Percentiles rank a stretch among this genome's conserved stretches.
Evolutionary conservation across 495 filamentous ascomycete genomes (phyloP).

Genomic region (Xylaria grammica): DNA sequence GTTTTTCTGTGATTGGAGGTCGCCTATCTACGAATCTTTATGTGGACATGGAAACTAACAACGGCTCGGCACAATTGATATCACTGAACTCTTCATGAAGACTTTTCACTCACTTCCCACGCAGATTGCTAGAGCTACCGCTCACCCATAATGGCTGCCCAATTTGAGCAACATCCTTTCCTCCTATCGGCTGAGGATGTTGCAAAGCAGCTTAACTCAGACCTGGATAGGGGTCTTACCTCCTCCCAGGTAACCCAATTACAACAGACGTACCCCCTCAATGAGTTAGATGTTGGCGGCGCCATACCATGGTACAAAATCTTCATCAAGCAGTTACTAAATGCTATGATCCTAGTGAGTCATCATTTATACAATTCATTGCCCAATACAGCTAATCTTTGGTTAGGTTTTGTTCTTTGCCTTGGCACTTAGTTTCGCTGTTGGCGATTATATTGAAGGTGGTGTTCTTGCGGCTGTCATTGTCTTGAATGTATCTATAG

Average conservation of each 20-base stretch:
- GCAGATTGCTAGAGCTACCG: neutral
- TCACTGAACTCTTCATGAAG: slow-evolving; percentile 12
- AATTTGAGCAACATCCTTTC: slow-evolving; percentile 57
- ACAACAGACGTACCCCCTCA: slow-evolving; percentile 60
- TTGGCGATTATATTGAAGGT: slow-evolving; percentile 81
- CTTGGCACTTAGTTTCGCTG: slow-evolving; percentile 82
- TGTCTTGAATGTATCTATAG: slow-evolving; percentile 76
- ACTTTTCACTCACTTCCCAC: neutral
- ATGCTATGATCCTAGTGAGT: slow-evolving; percentile 71
- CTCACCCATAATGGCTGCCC: slow-evolving; percentile 43
- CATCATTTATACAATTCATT: neutral
- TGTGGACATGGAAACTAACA: neutral
- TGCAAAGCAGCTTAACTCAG: slow-evolving; percentile 54
- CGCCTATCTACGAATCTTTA: neutral
- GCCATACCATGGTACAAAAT: slow-evolving; percentile 68
- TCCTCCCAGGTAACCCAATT: slow-evolving; percentile 53
- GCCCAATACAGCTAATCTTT: slow-evolving; percentile 18
- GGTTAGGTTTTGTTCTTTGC: slow-evolving; percentile 77
- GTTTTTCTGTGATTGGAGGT: neutral
- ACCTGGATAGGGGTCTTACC: slow-evolving; percentile 64
- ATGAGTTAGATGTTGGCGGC: slow-evolving; percentile 67
- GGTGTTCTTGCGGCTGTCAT: slow-evolving; percentile 84
- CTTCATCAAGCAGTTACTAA: slow-evolving; percentile 66
- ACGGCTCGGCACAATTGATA: neutral
- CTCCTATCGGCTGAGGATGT: slow-evolving; percentile 59